Evolutionary conservation across 768 basidiomycete genomes (phyloP).

Genomic region (Tricholoma terreum): DNA sequence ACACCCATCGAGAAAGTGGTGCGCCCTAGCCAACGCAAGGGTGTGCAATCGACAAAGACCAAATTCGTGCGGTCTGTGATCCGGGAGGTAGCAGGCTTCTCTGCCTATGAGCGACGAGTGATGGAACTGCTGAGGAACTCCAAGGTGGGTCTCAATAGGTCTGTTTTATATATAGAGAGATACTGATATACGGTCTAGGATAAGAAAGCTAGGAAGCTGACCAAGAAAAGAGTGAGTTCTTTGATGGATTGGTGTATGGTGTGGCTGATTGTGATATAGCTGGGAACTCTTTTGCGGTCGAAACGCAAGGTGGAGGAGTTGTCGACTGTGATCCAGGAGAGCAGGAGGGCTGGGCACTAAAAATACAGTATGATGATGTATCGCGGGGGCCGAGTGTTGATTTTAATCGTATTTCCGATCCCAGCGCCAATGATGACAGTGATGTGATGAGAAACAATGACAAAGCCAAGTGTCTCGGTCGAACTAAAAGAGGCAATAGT

Average conservation of each 20-base stretch:
- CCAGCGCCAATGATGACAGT: too few relatives aligned
- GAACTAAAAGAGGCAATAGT: conserved; percentile 5
- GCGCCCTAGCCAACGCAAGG: conserved; percentile 91
- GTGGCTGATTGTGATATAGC: conserved; percentile 47
- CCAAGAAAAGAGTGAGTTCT: conserved; percentile 87
- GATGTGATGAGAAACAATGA: not conserved
- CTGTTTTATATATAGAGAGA: not conserved
- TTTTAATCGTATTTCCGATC: too few relatives aligned
- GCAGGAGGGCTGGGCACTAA: conserved; percentile 67
- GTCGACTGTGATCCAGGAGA: conserved; percentile 86
- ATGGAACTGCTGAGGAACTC: conserved; percentile 98
- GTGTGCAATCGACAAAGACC: conserved; percentile 83
- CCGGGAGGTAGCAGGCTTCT: conserved; percentile 96
- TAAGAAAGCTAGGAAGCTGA: conserved; percentile 98
- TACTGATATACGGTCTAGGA: conserved; percentile 50
- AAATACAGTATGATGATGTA: conserved; percentile 2
- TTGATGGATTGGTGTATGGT: too few relatives aligned
- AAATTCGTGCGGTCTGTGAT: conserved; percentile 92
- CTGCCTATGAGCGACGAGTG: conserved; percentile 95
- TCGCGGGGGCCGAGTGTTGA: too few relatives aligned
- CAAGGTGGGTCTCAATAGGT: conserved; percentile 55
- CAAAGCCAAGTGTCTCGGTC: not conserved
- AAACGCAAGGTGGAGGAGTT: conserved; percentile 99
- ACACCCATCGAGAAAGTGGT: conserved; percentile 73
- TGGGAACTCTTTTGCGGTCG: conserved; percentile 96